Evolutionary conservation across 306 rosid genomes (phyloP), one percentile per base, ranked within the genome.

Genomic region (Prosopis cineraria): DNA sequence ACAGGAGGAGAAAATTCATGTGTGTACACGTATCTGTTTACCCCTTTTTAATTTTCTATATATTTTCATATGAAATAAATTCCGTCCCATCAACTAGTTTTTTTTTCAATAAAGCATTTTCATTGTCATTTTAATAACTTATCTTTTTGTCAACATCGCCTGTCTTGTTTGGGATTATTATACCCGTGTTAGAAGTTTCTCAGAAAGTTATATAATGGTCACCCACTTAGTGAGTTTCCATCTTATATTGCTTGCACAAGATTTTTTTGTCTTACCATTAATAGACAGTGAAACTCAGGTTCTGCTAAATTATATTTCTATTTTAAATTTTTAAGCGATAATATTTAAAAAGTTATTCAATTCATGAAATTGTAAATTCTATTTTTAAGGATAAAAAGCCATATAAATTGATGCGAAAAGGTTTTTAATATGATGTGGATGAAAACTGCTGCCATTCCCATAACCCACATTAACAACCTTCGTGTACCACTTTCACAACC

Each of bases 31-130:
- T 39, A 50, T 30, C 0, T 20, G 31, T 10, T 22, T 9, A 11
- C 25, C 12, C 19, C 17, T 75, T 50, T 33, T 10, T 34, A 27
- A 27, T 16, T n/a, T 56, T 22, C 16, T 39, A 30, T 52, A 31
- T 70, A 12, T 16, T 63, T 41, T 34, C 1, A 17, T 8, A 25
- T 16, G 39, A 64, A 31, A 0, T 63, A 55, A 52, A 72, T 43
- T 72, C 58, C 4, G 17, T 55, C 65, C 66, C 75, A 71, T 22
- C 78, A 53, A 31, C 39, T 13, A 3, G 33, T 50, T 30, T 73
- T n/a, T 44, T 43, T 30, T 6, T 29, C 0, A 1, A 20, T 9
- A 48, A 17, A 19, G 55, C 24, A 24, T 11, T 3, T 40, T 24
- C 6, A 1, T 24, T 25, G 6, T 58, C 31, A 53, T 53, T 53